Evolutionary conservation across 78 protist species (phyloP), one percentile per base, ranked within the genome.

Genomic region (Pigoraptor vietnamica): DNA sequence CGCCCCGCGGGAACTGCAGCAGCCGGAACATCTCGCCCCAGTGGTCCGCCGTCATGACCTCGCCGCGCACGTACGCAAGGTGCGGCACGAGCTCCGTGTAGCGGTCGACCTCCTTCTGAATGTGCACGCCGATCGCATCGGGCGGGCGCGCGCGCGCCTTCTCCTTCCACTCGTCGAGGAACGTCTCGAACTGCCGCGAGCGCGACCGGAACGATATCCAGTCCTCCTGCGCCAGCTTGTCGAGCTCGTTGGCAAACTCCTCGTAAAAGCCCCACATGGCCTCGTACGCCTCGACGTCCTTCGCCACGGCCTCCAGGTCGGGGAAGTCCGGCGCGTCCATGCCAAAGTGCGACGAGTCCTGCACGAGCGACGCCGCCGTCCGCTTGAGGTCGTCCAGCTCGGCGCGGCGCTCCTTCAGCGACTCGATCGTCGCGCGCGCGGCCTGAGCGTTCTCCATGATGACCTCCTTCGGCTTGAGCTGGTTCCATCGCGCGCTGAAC

Each of bases 161-260:
- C 38, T 40, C 96, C n/a, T 1, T 0, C 98, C 96, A 94, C 23
- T 86, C 56, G n/a, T 23, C 32, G 48, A 67, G 38, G 37, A 93
- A 94, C 40, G 94, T 97, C 19, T 95, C 97, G 79, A 97, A 92
- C 34, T 24, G 56, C 86, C 88, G 93, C 83, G 90, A 0, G 29
- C 94, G 92, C 2, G 38, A 36, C 35, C 97, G 91, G 91, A 97
- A 94, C n/a, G 95, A 36, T 40, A 95, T 35, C 98, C 98, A 97
- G 23, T 91, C 91, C 89, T 94, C 94, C 2, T 35, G 1, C 36
- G 56, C 36, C n/a, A 94, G 6, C 36, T 40, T 83, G 25, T 25
- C 40, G 79, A 95, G 88, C 93, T 90, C 97, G 0, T 2, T 21
- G 25, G 32, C 10, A 92, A 24, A 96, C 87, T 37, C 93, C 24